phyloP scores from a whole-genome alignment of 1,284 basidiomycete species.

The Chondrostereum purpureum region DNA sequence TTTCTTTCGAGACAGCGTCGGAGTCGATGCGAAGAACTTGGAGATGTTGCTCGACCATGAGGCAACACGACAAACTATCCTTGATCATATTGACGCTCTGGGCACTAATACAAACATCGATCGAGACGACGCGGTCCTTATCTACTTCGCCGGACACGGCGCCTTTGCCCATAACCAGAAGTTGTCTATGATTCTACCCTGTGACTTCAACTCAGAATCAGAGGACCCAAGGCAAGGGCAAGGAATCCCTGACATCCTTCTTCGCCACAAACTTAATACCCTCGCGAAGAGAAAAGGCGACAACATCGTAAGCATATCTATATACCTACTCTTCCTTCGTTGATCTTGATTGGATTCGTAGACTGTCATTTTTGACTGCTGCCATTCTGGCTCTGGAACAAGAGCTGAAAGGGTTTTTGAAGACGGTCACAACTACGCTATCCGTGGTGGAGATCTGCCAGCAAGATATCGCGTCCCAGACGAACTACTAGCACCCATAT shows the following conservation, averaged over 20 bases:
- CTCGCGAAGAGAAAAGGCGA: constrained; percentile 21
- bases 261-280: constrained; percentile 15
- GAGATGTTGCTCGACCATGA: constrained; percentile 5
- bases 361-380: constrained; percentile 26
- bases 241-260: constrained; percentile 18
- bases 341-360: constrained; percentile 5
- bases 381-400: constrained; percentile 25
- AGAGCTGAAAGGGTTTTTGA: constrained; percentile 11
- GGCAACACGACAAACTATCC: constrained; percentile 7
- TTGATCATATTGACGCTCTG: constrained; percentile 1
- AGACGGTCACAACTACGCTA: background rate
- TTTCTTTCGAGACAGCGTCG: constrained; percentile 2
- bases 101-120: background rate
- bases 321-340: too few relatives aligned
- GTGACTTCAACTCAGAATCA: constrained; percentile 14
- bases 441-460: constrained; percentile 9
- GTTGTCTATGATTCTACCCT: constrained; percentile 20
- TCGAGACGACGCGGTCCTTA: constrained; percentile 6
- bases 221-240: constrained; percentile 5
- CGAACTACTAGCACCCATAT: too few relatives aligned
- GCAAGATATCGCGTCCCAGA: too few relatives aligned
- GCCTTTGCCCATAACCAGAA: constrained; percentile 15
- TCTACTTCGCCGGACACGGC: constrained; percentile 12
- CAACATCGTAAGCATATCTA: constrained; percentile 26
- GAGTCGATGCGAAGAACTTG: constrained; percentile 2